Conservation (phyloP, 768 basidiomycete genomes). For the Lentinus brumalis region DNA sequence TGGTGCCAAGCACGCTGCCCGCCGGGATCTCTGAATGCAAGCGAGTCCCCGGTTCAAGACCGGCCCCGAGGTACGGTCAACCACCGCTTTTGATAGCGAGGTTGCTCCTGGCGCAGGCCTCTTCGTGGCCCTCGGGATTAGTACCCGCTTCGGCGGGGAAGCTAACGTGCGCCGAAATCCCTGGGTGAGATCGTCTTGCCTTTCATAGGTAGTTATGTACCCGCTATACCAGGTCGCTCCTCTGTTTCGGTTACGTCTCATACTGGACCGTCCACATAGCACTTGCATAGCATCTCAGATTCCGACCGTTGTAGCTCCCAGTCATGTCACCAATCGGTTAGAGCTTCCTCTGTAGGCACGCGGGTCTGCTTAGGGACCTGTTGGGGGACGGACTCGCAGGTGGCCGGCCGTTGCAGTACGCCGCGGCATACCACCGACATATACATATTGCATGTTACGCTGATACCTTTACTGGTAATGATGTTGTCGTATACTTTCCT, state of each 20-base stretch:
- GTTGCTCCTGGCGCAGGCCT: not conserved
- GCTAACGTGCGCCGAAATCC: not conserved
- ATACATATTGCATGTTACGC: not conserved
- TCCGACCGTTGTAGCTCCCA: too few relatives aligned
- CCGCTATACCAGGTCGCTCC: too few relatives aligned
- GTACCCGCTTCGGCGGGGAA: not conserved
- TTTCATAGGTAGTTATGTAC: too few relatives aligned
- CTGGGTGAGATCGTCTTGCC: too few relatives aligned
- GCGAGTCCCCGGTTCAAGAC: not conserved
- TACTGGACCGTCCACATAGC: too few relatives aligned
- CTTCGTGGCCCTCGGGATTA: slow-evolving; percentile 2
- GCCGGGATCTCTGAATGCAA: not conserved
- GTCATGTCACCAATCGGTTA: too few relatives aligned
- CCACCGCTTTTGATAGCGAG: not conserved
- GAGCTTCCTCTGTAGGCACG: too few relatives aligned
- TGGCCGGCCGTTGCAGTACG: too few relatives aligned
- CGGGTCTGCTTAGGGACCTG: too few relatives aligned
- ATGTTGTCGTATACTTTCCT: not conserved
- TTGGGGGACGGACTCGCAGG: too few relatives aligned
- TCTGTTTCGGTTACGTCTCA: too few relatives aligned
- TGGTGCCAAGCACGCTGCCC: not conserved
- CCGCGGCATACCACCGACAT: not conserved
- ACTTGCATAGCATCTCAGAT: too few relatives aligned
- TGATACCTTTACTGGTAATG: not conserved
- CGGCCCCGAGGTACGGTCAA: slow-evolving; percentile 3